Conservation (phyloP, 2,329 filamentous ascomycete genomes). For the Fusarium brachygibbosum region DNA sequence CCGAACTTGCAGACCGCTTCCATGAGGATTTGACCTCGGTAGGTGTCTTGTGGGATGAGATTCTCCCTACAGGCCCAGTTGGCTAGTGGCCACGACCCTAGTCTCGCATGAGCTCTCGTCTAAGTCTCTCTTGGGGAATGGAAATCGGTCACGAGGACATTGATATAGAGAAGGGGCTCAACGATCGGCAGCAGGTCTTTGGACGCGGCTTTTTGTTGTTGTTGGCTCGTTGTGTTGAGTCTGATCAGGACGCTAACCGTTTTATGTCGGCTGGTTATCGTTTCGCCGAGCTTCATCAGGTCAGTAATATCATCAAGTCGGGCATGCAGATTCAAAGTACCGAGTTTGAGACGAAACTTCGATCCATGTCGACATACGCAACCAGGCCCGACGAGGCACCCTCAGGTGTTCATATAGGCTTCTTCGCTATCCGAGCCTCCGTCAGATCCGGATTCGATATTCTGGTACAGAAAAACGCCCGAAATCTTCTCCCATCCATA, state of each 20-base stretch:
- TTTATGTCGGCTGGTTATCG: too few relatives aligned
- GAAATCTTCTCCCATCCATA: constrained; percentile 72
- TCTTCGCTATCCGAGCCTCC: constrained; percentile 69
- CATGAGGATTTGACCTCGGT: constrained; percentile 72
- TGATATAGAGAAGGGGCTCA: constrained; percentile 12
- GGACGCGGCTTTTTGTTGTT: constrained; percentile 86
- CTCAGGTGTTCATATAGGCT: constrained; percentile 68
- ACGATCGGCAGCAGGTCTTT: constrained; percentile 55
- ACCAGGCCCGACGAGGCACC: constrained; percentile 61
- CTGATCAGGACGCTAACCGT: constrained; percentile 69
- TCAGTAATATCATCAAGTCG: constrained; percentile 75
- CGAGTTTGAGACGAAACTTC: constrained; percentile 72
- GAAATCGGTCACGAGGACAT: constrained; percentile 27
- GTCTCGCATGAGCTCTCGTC: too few relatives aligned
- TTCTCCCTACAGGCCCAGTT: constrained; percentile 74
- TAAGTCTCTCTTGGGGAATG: too few relatives aligned
- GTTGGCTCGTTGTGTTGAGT: constrained; percentile 74
- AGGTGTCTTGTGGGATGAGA: constrained; percentile 81
- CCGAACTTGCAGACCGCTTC: constrained; percentile 77
- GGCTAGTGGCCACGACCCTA: too few relatives aligned
- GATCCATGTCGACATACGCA: constrained; percentile 73
- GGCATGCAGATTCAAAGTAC: constrained; percentile 79
- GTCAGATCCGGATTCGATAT: constrained; percentile 72
- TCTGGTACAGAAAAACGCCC: constrained; percentile 67
- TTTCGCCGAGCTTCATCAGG: constrained; percentile 67